These are phyloP conservation scores for Micractinium sp. DNA, from an alignment of 139 green algal genomes.

Conservation along the genomic window DNA sequence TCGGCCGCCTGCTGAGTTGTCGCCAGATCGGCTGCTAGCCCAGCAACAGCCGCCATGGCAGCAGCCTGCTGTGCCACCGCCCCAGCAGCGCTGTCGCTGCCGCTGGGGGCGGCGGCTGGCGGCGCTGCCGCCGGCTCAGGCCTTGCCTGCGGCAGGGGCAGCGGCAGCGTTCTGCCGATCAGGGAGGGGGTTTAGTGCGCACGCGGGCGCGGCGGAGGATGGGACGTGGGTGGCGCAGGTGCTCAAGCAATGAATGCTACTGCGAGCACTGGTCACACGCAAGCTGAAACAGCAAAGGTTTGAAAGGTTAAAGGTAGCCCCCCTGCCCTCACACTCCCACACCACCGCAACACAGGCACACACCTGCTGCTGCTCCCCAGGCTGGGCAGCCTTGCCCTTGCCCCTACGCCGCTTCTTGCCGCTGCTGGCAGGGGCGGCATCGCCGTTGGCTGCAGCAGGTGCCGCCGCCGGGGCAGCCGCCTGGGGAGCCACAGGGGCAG, in stretches of 20 bases:
- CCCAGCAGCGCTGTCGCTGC: neutral
- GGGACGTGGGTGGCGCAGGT: neutral
- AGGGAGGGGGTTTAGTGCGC: conserved; percentile 2
- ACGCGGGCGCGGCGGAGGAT: neutral
- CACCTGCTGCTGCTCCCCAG: neutral
- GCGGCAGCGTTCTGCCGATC: conserved; percentile 11
- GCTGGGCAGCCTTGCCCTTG: neutral
- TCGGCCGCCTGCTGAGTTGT: neutral
- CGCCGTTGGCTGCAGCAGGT: neutral
- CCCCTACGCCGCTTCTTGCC: neutral
- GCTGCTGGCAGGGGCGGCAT: neutral
- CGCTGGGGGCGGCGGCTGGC: neutral
- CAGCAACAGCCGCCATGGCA: neutral
- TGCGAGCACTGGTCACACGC: too few relatives aligned
- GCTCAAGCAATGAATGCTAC: neutral
- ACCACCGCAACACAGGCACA: neutral
- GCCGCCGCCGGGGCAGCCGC: neutral
- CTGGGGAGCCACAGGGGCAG: neutral
- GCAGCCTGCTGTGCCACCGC: conserved; percentile 12
- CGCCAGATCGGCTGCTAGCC: neutral
- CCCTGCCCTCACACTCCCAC: neutral
- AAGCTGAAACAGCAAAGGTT: neutral
- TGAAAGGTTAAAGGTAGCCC: neutral
- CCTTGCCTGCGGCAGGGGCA: conserved; percentile 7
- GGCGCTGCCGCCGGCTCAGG: neutral